Percentiles rank a stretch among this genome's conserved stretches.
Evolutionary conservation across 2,329 filamentous ascomycete genomes (phyloP).

Genomic region (Colletotrichum euphorbiae): DNA sequence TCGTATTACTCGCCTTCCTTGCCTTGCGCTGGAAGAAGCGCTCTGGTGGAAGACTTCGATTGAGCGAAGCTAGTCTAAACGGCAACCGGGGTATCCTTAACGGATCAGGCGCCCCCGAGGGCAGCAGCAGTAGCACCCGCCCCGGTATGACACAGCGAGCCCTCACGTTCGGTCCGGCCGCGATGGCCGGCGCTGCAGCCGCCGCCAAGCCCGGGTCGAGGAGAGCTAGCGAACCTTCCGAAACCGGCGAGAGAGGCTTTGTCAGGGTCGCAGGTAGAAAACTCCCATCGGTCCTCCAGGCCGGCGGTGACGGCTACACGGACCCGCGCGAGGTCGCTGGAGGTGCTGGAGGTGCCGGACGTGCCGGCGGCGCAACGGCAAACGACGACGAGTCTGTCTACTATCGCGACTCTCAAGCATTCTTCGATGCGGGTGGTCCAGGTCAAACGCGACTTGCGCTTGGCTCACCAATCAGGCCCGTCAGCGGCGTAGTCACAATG

Average conservation of each 20-base stretch:
- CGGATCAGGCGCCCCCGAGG: slow-evolving; percentile 41
- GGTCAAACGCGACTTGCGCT: slow-evolving; percentile 58
- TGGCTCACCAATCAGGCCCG: slow-evolving; percentile 69
- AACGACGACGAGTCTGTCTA: slow-evolving; percentile 60
- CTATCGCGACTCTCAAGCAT: slow-evolving; percentile 65
- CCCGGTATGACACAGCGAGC: slow-evolving; percentile 60
- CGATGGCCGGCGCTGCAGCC: slow-evolving; percentile 29
- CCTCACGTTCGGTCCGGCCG: slow-evolving; percentile 47
- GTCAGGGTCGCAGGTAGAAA: slow-evolving; percentile 75
- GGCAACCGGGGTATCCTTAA: slow-evolving; percentile 48
- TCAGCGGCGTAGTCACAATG: slow-evolving; percentile 70
- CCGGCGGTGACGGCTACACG: slow-evolving; percentile 72
- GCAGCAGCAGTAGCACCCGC: slow-evolving; percentile 37
- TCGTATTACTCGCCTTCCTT: slow-evolving; percentile 65
- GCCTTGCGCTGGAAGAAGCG: slow-evolving; percentile 68
- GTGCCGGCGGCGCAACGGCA: slow-evolving; percentile 35
- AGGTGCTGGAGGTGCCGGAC: background rate
- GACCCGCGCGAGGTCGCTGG: slow-evolving; percentile 55
- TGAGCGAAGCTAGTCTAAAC: slow-evolving; percentile 53
- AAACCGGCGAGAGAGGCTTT: slow-evolving; percentile 67
- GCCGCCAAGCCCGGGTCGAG: slow-evolving; percentile 50
- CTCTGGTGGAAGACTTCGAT: slow-evolving; percentile 56
- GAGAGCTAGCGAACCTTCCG: slow-evolving; percentile 46
- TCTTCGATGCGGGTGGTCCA: slow-evolving; percentile 49
- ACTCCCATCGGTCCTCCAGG: slow-evolving; percentile 70